Evolutionary conservation across 2,329 filamentous ascomycete genomes (phyloP).

Genomic region (Fusarium sp.): DNA sequence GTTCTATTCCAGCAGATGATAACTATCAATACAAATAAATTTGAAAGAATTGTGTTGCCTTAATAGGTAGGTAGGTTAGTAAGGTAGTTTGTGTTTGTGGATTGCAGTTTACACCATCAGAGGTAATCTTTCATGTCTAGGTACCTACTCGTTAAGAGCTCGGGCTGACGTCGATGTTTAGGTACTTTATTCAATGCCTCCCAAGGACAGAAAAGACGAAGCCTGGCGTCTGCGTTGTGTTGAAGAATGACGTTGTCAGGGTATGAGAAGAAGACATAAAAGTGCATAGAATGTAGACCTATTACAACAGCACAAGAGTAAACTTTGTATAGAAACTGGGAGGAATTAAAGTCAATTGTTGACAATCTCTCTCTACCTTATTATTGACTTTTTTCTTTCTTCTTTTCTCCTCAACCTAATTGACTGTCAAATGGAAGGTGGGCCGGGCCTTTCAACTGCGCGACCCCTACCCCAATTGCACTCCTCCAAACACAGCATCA

Average conservation of each 20-base stretch:
- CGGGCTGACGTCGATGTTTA: slow-evolving; percentile 6
- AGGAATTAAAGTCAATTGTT: neutral
- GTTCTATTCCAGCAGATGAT: neutral
- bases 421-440: slow-evolving; percentile 1
- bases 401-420: neutral
- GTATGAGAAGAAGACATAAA: neutral
- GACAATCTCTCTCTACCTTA: neutral
- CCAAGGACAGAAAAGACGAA: neutral
- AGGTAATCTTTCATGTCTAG: neutral
- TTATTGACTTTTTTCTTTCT: neutral
- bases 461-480: neutral
- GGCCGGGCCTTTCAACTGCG: slow-evolving; percentile 2
- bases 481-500: neutral
- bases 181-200: neutral
- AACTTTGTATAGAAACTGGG: neutral
- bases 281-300: neutral
- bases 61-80: no score
- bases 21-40: neutral
- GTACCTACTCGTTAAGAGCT: neutral
- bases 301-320: no score
- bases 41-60: neutral
- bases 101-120: neutral
- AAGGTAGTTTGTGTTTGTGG: neutral
- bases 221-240: neutral
- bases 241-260: neutral